Conservation (phyloP, 1,284 basidiomycete species). For the Cutaneotrichosporon sp. region DNA sequence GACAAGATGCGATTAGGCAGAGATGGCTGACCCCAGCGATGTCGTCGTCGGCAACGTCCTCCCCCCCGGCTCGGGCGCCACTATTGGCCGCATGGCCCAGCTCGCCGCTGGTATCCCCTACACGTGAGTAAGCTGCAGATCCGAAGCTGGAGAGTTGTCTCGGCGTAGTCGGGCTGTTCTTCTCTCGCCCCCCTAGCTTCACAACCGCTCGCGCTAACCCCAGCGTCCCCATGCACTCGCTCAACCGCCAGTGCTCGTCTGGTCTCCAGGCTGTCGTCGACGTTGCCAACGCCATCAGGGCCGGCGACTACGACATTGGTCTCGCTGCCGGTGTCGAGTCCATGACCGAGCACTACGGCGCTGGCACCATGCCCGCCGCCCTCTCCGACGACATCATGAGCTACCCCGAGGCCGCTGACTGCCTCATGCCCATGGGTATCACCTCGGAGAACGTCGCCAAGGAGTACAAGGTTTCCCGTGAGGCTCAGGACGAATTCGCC, state of each 20-base stretch:
- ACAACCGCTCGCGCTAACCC: background rate
- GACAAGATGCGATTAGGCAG: background rate
- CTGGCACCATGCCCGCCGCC: conserved; percentile 63
- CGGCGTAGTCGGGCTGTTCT: too few species aligned
- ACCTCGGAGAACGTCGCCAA: conserved; percentile 91
- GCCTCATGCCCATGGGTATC: conserved; percentile 88
- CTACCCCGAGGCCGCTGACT: conserved; percentile 77
- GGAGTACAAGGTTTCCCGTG: conserved; percentile 73
- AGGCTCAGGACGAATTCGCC: conserved; percentile 79
- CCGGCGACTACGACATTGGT: conserved; percentile 85
- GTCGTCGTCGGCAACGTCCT: conserved; percentile 91
- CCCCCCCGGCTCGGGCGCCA: conserved; percentile 84
- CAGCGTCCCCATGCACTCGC: conserved; percentile 68
- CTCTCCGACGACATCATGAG: conserved; percentile 76
- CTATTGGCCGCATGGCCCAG: conserved; percentile 87
- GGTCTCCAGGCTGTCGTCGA: conserved; percentile 81
- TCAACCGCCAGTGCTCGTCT: conserved; percentile 94
- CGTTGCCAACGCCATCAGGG: conserved; percentile 81
- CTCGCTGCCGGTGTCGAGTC: conserved; percentile 94
- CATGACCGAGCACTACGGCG: conserved; percentile 84
- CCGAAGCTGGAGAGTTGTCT: too few species aligned
- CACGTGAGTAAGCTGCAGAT: conserved; percentile 54
- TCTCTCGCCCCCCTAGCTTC: background rate
- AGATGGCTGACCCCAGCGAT: conserved; percentile 61
- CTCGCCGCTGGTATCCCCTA: conserved; percentile 87